These are phyloP conservation scores for Pichia sp. DNA, from an alignment of 1,139 yeast genomes.

Conservation along the genomic window DNA sequence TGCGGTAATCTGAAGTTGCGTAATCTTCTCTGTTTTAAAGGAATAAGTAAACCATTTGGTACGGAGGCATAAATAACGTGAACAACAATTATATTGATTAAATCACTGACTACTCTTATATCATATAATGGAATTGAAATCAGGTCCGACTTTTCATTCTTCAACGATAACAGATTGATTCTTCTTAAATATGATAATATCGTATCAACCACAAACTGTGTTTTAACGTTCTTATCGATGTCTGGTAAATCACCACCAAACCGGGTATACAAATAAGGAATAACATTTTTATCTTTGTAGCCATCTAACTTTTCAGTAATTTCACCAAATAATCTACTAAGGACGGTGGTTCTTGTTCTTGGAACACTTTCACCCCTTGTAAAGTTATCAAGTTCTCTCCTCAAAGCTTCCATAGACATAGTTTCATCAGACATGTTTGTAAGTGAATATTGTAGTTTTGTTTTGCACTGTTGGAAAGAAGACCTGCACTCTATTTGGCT, in stretches of 20 bases:
- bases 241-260: background rate
- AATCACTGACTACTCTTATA: slow-evolving; percentile 61
- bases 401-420: slow-evolving; percentile 15
- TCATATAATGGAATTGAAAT: slow-evolving; percentile 79
- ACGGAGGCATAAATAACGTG: slow-evolving; percentile 68
- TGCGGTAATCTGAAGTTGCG: slow-evolving; percentile 36
- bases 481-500: no score
- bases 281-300: slow-evolving; percentile 21
- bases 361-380: slow-evolving; percentile 16
- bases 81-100: slow-evolving; percentile 57
- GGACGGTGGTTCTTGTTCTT: slow-evolving; percentile 29
- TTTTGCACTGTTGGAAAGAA: no score
- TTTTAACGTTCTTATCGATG: slow-evolving; percentile 9
- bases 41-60: slow-evolving; percentile 54
- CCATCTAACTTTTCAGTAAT: slow-evolving; percentile 26
- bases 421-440: slow-evolving; percentile 6
- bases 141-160: slow-evolving; percentile 34
- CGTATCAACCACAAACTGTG: slow-evolving; percentile 18
- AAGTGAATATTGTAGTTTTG: no score
- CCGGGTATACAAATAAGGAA: slow-evolving; percentile 19
- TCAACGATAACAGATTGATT: slow-evolving; percentile 35
- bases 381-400: slow-evolving; percentile 20
- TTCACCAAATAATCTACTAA: slow-evolving; percentile 31
- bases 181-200: slow-evolving; percentile 19
- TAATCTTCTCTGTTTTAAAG: slow-evolving; percentile 53